Evolutionary conservation across 345 rosid genomes (phyloP).

Genomic region (Turritis glabra): DNA sequence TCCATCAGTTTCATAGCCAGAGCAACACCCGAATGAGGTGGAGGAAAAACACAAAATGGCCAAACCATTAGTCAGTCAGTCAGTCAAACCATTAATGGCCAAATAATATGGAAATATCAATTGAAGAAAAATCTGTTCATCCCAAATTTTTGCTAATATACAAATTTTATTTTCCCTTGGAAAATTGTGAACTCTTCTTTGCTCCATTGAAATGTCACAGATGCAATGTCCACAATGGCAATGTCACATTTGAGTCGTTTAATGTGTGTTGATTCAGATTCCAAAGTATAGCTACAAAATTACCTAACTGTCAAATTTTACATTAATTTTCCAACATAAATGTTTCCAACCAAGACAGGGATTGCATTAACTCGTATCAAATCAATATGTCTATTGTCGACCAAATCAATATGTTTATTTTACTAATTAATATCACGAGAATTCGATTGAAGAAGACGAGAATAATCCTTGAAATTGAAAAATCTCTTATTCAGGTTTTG

Average conservation of each 20-base stretch:
- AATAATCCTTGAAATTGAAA: not conserved
- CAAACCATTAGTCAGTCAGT: no score
- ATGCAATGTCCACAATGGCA: not conserved
- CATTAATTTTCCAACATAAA: not conserved
- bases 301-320: not conserved
- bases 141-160: not conserved
- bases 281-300: not conserved
- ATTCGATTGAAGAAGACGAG: slow-evolving; percentile 1
- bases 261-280: not conserved
- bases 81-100: not conserved
- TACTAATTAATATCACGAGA: not conserved
- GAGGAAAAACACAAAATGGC: no score
- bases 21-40: no score
- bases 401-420: no score
- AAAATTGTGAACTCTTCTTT: not conserved
- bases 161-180: not conserved
- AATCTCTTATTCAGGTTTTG: slow-evolving; percentile 25
- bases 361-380: no score
- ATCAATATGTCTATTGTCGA: no score
- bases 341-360: no score
- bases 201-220: not conserved
- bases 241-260: not conserved
- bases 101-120: not conserved
- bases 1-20: no score
- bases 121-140: not conserved